Conservation (phyloP, 208 protist species). For the Sergeia podlipaevii region DNA sequence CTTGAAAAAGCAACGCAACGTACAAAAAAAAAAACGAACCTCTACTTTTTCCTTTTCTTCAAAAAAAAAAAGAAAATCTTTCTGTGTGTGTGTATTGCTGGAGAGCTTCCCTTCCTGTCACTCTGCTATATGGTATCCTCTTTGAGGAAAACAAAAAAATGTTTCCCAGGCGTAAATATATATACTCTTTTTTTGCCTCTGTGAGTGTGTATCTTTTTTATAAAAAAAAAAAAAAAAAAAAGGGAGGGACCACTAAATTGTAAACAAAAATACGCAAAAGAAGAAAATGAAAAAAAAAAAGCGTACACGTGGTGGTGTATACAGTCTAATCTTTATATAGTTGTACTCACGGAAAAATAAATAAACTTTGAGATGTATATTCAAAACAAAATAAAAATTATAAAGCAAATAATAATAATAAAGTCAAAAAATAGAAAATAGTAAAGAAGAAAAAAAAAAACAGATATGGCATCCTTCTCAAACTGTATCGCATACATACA, state of each 20-base stretch:
- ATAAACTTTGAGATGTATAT: slow-evolving; percentile 12
- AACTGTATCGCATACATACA: not conserved
- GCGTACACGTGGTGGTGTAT: not conserved
- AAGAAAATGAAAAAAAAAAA: slow-evolving; percentile 9
- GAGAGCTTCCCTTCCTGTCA: too few relatives aligned
- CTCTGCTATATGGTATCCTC: too few relatives aligned
- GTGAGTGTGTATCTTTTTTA: too few relatives aligned
- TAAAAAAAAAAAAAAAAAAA: not conserved
- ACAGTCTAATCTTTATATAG: not conserved
- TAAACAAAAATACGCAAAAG: not conserved
- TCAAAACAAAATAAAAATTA: slow-evolving; percentile 3
- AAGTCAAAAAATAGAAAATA: slow-evolving; percentile 5
- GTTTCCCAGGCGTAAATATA: too few relatives aligned
- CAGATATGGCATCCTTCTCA: not conserved
- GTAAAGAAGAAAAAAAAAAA: slow-evolving; percentile 13
- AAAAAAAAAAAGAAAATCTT: not conserved
- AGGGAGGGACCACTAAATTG: slow-evolving; percentile 1
- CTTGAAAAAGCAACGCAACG: not conserved
- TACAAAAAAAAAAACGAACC: not conserved
- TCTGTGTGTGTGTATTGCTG: too few relatives aligned
- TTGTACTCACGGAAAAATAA: slow-evolving; percentile 7
- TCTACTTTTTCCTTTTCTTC: not conserved
- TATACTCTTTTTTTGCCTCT: too few relatives aligned
- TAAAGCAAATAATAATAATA: not conserved
- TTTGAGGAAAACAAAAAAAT: slow-evolving; percentile 6